Base-by-base conservation (phyloP, 2,329 filamentous ascomycete species). In the Colletotrichum musicola region DNA sequence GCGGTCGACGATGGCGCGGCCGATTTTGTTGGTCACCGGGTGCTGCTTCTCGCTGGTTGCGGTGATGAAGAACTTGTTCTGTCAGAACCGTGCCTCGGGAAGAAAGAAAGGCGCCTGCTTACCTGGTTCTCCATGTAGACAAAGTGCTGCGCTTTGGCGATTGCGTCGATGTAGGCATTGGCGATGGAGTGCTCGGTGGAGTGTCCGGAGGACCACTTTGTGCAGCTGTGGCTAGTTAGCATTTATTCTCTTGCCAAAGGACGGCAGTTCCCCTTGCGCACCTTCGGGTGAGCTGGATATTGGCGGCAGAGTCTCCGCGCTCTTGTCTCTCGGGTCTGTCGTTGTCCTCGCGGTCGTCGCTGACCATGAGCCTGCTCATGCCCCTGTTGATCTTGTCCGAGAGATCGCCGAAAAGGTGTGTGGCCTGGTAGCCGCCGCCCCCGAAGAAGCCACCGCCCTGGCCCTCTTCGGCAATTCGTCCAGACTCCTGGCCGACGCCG, bases 71-170 rank as follows among this genome's bases (percentile, higher is more conserved):
- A 96, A 96, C 84, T 93, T 73, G 0, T 9, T 2, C 2, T 16
- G 6, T 20, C 25, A 61, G 38, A 6, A 14, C 20, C 25, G 42
- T 2, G 30, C 30, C 9, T 22, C 18, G n/a, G n/a, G 12, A 13
- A 49, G 9, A 20, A 5, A 20, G 6, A 2, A 12, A 9, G 6
- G 16, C 4, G 4, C 4, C 30, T 9, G 38, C 75, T 64, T 74
- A 84, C 85, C 77, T 88, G 90, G 74, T 95, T 94, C 77, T 95
- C 92, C 42, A 95, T 94, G 78, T 94, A 95, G 67, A 95, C 80
- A 75, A 92, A 94, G 76, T 94, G 89, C 75, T 89, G 82, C 18
- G 90, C 90, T 56, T 89, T 89, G 44, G 81, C 83, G 73, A 94
- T 94, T 30, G 89, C 86, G 50, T 92, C 85, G 40, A 92, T 89